These are phyloP conservation scores for Gautieria morchelliformis DNA, from an alignment of 768 basidiomycete species.

Conservation along the genomic window DNA sequence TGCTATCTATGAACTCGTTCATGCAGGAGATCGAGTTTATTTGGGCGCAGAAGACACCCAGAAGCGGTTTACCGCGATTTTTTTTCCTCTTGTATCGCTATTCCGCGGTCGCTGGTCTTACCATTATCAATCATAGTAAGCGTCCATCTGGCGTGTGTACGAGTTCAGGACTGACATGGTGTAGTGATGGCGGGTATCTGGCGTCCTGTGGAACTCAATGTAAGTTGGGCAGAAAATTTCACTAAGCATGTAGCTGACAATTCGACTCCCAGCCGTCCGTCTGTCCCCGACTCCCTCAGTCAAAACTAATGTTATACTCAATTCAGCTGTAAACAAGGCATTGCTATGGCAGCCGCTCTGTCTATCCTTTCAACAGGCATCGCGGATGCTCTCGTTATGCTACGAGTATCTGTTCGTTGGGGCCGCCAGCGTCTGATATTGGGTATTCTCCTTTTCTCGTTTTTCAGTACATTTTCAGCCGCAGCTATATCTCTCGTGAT, in stretches of 20 bases:
- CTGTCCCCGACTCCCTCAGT: no score
- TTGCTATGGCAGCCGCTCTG: background rate
- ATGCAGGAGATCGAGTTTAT: constrained; percentile 7
- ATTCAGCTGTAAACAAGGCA: constrained; percentile 3
- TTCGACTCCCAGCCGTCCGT: no score
- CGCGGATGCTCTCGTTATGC: constrained; percentile 5
- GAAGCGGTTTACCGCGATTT: background rate
- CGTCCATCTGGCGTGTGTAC: background rate
- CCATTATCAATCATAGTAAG: background rate
- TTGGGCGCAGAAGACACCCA: background rate
- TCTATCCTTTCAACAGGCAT: constrained; percentile 1
- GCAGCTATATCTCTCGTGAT: background rate
- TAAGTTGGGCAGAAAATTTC: no score
- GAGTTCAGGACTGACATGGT: no score
- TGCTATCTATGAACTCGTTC: background rate
- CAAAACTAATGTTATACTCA: background rate
- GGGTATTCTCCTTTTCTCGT: background rate
- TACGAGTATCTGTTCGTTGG: constrained; percentile 7
- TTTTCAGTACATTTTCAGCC: background rate
- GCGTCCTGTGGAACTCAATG: background rate
- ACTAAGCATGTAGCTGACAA: no score
- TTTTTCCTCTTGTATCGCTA: constrained; percentile 3
- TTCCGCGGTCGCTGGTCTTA: background rate
- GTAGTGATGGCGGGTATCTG: background rate
- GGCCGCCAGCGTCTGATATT: constrained; percentile 3